Base-by-base conservation (phyloP, 1,284 basidiomycete species). In the Ceratobasidium sp. region DNA sequence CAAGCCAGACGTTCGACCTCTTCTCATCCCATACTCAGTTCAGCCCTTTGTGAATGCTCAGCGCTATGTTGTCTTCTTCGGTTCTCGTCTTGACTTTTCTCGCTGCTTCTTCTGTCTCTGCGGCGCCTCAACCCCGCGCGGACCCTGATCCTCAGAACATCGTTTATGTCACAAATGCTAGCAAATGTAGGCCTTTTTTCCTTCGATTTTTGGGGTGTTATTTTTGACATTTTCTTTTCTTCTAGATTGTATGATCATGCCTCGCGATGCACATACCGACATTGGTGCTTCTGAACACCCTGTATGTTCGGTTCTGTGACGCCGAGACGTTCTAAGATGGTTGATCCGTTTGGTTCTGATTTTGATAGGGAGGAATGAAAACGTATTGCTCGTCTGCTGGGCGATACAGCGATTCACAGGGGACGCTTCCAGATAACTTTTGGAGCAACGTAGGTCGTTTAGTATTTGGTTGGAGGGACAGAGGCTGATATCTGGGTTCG, bases 211-310 rank as follows among this genome's bases (percentile, higher is more conserved):
- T 8, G 23, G 16, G 16, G 16, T 10, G 9, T 62, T 18, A 9
- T 39, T 21, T 26, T 52, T n/a, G 16, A 21, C 6, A 2, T 32
- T 2, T 39, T 26, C 9, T 3, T 32, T 45, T 10, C 32, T 52
- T 3, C 34, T 34, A 69, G 65, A 23, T 26, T 71, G 65, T 23
- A 50, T 74, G 43, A 70, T 73, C 18, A 53, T 73, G 43, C 72
- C 73, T 14, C 75, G 74, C 16, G 50, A 71, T 18, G 53, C 32
- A 3, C 30, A 73, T 36, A 77, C 75, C 3, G 61, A 72, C 28
- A 75, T 77, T 55, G 74, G 72, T 32, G 72, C 74, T 30, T 73
- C 72, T n/a, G 75, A 76, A 32, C 39, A n/a, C 74, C 72, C 21
- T 6, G 71, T 73, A 36, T 1, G 53, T 21, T 16, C n/a, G 34